A percentile compares a stretch with the other conserved stretches of the same genome.
These are phyloP conservation scores for Penicillium macrosclerotiorum DNA, from an alignment of 495 filamentous ascomycete species.

Conservation along the genomic window DNA sequence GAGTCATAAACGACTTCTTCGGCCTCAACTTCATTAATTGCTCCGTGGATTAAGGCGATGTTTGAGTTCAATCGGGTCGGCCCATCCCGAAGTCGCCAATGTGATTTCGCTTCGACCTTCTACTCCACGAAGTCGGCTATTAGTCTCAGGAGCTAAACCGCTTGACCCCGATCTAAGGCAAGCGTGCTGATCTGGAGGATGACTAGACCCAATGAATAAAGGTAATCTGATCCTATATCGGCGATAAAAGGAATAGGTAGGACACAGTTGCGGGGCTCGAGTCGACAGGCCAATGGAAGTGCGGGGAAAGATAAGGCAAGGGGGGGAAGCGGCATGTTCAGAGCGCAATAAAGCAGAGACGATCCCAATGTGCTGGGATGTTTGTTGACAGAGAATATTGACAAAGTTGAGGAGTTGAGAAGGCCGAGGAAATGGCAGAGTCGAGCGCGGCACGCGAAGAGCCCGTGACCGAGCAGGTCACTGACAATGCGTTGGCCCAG, in stretches of 20 bases:
- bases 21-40: no score
- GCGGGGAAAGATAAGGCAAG: constrained; percentile 20
- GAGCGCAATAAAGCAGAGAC: neutral
- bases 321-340: no score
- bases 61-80: no score
- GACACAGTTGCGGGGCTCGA: neutral
- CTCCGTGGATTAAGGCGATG: no score
- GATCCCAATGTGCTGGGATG: no score
- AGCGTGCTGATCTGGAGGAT: no score
- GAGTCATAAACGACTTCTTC: no score
- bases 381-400: neutral
- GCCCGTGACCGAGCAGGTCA: constrained; percentile 8
- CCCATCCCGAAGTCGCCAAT: no score
- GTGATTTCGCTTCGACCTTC: constrained; percentile 1
- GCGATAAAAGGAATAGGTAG: constrained; percentile 9
- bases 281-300: constrained; percentile 11
- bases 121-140: no score
- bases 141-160: no score
- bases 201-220: neutral
- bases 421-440: constrained; percentile 4
- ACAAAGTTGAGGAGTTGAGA: neutral
- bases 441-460: constrained; percentile 1
- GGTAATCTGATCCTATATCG: neutral
- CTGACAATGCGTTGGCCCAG: constrained; percentile 10
- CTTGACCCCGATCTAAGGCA: no score